These are phyloP conservation scores for Leishmania tarentolae DNA, from an alignment of 208 protist species.

Conservation along the genomic window DNA sequence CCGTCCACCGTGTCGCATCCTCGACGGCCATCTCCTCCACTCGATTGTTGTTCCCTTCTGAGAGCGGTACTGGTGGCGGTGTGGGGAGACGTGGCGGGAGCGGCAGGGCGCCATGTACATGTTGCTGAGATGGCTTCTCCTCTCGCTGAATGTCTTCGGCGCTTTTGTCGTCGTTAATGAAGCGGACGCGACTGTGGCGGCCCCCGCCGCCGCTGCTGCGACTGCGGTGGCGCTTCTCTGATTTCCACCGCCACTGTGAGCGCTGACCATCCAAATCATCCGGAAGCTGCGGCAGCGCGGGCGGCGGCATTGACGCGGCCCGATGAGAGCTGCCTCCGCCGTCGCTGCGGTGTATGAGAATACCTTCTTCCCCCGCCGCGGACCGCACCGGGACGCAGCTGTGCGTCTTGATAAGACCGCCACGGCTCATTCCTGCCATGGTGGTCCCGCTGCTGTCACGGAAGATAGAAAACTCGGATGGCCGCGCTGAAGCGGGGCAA, in stretches of 20 bases:
- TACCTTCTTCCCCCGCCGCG: slow-evolving; percentile 15
- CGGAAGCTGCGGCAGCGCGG: neutral
- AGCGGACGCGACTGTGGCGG: slow-evolving; percentile 37
- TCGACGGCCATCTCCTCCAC: slow-evolving; percentile 1
- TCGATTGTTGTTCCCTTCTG: neutral
- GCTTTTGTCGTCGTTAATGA: slow-evolving; percentile 28
- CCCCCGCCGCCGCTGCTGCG: slow-evolving; percentile 29
- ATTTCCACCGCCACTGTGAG: slow-evolving; percentile 12
- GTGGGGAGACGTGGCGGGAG: slow-evolving; percentile 23
- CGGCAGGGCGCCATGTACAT: slow-evolving; percentile 8
- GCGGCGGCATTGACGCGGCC: slow-evolving; percentile 14
- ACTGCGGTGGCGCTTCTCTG: slow-evolving; percentile 30
- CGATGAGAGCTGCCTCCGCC: slow-evolving; percentile 4
- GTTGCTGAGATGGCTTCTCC: slow-evolving; percentile 2
- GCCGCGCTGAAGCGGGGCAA: slow-evolving; percentile 39
- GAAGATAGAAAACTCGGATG: slow-evolving; percentile 80
- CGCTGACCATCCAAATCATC: neutral
- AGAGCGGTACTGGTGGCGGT: slow-evolving; percentile 29
- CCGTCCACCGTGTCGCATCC: slow-evolving; percentile 48
- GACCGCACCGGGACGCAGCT: slow-evolving; percentile 17
- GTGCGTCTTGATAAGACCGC: slow-evolving; percentile 3
- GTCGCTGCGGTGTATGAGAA: slow-evolving; percentile 21
- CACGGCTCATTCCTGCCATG: neutral
- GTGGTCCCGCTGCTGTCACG: slow-evolving; percentile 47
- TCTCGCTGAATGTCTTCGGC: neutral